Evolutionary conservation across 2,329 filamentous ascomycete species (phyloP), one percentile per base, ranked within the genome.

Genomic region (Sordariomycetes sp.): DNA sequence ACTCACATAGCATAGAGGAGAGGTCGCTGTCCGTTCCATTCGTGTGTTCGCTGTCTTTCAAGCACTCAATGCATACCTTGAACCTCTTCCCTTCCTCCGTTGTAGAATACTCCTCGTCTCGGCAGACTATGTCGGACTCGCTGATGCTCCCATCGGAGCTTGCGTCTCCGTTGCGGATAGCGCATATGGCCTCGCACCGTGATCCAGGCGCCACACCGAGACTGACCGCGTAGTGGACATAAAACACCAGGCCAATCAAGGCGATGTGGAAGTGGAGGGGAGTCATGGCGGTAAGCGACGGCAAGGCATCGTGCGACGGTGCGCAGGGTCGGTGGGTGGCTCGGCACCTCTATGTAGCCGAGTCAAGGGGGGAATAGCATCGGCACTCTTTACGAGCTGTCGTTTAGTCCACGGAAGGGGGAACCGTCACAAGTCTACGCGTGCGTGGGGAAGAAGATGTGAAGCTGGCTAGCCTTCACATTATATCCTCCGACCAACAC

Each of bases 191-290:
- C 0, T 76, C 71, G 62, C 79, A 82, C 7, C 68, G 63, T 0
- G 79, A 82, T 10, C 74, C 74, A 0, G 78, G 75, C 1, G 76
- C 73, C 2, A 80, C 73, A 55, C 76, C 68, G 2, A 80, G 66
- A 2, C 70, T 71, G 10, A 52, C 10, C 2, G 53, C 54, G 45
- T 24, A 10, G 20, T 13, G 10, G 22, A 20, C 20, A 20, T 48
- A 22, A 22, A 50, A 22, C 6, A 8, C 45, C 20, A 50, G n/a
- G 45, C 45, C 45, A 13, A 24, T 22, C 5, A 24, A 10, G 20
- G 45, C 45, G 3, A 20, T 28, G 24, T 13, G 28, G n/a, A 20
- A 2, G 17, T n/a, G 24, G 15, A 10, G 17, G 15, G 28, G 20
- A 32, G 24, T 45, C 42, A 56, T 56, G 24, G 25, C 22, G 17